Conservation (phyloP, 2,329 filamentous ascomycete genomes). For the Ophiostoma ips region DNA sequence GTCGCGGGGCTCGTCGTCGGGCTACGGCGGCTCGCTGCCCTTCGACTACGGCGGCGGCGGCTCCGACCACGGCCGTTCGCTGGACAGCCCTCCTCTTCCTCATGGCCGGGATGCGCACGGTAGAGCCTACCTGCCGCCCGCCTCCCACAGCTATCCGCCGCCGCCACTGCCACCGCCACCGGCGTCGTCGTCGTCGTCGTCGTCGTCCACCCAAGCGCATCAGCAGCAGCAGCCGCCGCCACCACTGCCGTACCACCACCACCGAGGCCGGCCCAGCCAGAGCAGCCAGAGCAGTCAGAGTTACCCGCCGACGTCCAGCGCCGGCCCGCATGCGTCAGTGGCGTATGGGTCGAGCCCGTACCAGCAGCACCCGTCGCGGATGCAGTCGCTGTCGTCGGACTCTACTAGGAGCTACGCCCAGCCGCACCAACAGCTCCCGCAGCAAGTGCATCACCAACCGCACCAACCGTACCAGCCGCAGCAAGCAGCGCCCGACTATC, state of each 20-base stretch:
- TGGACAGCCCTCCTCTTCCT: background rate
- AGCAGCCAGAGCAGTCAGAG: too few relatives aligned
- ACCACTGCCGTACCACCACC: background rate
- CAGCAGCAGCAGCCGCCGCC: background rate
- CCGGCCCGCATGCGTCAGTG: background rate
- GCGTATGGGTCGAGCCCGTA: background rate
- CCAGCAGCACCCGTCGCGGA: conserved; percentile 1
- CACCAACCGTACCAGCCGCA: background rate
- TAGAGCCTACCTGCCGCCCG: background rate
- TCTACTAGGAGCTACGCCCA: background rate
- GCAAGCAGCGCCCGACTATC: background rate
- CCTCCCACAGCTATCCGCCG: too few relatives aligned
- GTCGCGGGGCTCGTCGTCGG: background rate
- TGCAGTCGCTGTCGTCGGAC: conserved; percentile 2
- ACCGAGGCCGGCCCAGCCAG: background rate
- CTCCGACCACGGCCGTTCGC: background rate
- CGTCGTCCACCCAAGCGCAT: too few relatives aligned
- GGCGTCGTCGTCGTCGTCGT: too few relatives aligned
- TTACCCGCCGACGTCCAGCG: too few relatives aligned
- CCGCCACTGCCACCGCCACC: too few relatives aligned
- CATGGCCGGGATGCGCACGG: background rate
- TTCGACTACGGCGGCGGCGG: too few relatives aligned
- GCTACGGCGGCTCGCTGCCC: too few relatives aligned
- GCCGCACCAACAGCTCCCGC: background rate
- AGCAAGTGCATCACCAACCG: background rate